Base-by-base conservation (phyloP, 768 basidiomycete genomes). In the Flagelloscypha sp. region DNA sequence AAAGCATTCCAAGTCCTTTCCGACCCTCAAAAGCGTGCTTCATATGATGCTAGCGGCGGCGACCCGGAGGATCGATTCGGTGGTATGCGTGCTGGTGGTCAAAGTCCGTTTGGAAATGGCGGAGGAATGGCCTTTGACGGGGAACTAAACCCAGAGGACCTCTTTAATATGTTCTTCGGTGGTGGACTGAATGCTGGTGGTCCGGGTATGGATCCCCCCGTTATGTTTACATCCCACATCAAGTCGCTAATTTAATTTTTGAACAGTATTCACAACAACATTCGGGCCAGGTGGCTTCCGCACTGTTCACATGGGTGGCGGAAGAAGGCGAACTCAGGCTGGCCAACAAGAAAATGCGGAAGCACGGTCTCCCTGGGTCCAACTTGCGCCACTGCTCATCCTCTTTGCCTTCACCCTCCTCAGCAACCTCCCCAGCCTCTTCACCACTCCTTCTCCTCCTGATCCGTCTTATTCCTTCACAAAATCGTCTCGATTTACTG, bases 81-180 rank as follows among this genome's bases (percentile, higher is more conserved):
- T 36, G 85, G 87, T 33, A 77, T 76, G 74, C 56, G 63, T 25
- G 52, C 70, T 6, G 55, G 74, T 16, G 65, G 69, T 9, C 81
- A 76, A 55, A 60, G 65, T 13, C 45, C 66, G 18, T 61, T 63
- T 17, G 63, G 68, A 12, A 62, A 64, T 6, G 64, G 65, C 12
- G 62, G 62, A 7, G 65, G 63, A 9, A 58, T 62, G 23, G 60
- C 70, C 2, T 86, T 82, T 49, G 84, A 86, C 9, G 77, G 76
- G 36, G 93, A 97, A 59, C 65, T 98, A 47, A 92, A 84, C 38
- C 92, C 94, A 5, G 94, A 97, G 59, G 94, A 97, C 40, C 54
- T 98, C 37, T 98, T 98, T 66, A 94, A 97, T 53, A 92, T 94
- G 85, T 95, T 98, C 74, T 98, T 98, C 55, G 89, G 89, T 12